These are phyloP conservation scores for Lepiota venenata DNA, from an alignment of 768 basidiomycete species.

Conservation along the genomic window DNA sequence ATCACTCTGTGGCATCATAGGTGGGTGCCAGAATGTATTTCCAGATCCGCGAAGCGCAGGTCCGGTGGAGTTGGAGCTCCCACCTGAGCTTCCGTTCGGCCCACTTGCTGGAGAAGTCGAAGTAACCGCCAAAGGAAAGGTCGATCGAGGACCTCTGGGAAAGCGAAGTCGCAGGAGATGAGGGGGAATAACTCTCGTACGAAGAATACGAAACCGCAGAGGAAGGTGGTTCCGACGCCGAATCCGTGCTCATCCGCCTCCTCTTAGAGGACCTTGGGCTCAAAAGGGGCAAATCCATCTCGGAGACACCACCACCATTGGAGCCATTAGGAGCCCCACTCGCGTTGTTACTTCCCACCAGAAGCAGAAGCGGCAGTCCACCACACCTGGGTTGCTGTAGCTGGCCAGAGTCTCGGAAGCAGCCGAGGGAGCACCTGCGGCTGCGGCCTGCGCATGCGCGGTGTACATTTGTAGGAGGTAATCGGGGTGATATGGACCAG, in stretches of 20 bases:
- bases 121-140: conserved; percentile 56
- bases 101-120: conserved; percentile 32
- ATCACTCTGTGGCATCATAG: conserved; percentile 57
- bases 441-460: conserved; percentile 31
- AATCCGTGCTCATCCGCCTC: conserved; percentile 65
- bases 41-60: conserved; percentile 54
- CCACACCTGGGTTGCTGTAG: background rate
- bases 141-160: conserved; percentile 67
- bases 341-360: background rate
- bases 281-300: conserved; percentile 40
- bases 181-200: conserved; percentile 59
- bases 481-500: conserved; percentile 76
- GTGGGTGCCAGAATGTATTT: conserved; percentile 77
- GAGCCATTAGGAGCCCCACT: background rate
- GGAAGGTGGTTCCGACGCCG: conserved; percentile 50
- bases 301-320: background rate
- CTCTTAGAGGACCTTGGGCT: conserved; percentile 59
- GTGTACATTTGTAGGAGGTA: conserved; percentile 54
- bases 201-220: conserved; percentile 64
- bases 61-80: conserved; percentile 18
- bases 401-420: background rate
- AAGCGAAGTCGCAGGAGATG: conserved; percentile 51
- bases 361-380: background rate
- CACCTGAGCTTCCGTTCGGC: conserved; percentile 14
- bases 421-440: background rate